phyloP scores from a whole-genome alignment of 805 yeast species.

The Candida golubevii region DNA sequence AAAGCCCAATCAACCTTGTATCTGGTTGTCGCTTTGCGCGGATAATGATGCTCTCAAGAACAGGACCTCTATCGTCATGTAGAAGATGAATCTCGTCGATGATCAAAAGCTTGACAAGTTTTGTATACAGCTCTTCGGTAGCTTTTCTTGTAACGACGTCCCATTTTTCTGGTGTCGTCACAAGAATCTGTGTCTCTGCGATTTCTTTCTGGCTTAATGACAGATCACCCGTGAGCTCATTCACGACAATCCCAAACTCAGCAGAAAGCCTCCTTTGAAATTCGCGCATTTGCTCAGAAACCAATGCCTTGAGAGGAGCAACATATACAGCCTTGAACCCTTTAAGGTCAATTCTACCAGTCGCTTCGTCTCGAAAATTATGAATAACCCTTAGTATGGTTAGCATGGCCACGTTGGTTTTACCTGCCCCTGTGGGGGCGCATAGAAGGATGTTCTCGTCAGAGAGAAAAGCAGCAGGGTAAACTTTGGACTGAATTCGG shows the following conservation, averaged over 20 bases:
- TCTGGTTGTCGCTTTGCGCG: conserved; percentile 46
- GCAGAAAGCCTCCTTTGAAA: conserved; percentile 61
- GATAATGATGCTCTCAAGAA: conserved; percentile 80
- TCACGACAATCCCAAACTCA: conserved; percentile 65
- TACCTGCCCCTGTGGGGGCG: conserved; percentile 99
- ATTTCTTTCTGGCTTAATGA: conserved; percentile 73
- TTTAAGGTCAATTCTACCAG: conserved; percentile 49
- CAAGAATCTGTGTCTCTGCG: conserved; percentile 71
- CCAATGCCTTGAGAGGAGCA: conserved; percentile 92
- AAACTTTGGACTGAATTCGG: conserved; percentile 78
- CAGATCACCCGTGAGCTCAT: conserved; percentile 89
- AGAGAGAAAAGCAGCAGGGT: conserved; percentile 66
- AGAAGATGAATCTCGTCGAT: conserved; percentile 91
- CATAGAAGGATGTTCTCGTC: conserved; percentile 77
- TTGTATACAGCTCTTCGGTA: conserved; percentile 59
- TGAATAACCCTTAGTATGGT: conserved; percentile 62
- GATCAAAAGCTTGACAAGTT: conserved; percentile 64
- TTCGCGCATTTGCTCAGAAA: conserved; percentile 90
- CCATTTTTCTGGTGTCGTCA: conserved; percentile 98
- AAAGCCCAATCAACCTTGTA: conserved; percentile 76
- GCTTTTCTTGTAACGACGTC: conserved; percentile 88
- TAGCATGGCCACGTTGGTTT: conserved; percentile 92
- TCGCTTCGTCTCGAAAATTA: conserved; percentile 42
- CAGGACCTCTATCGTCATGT: conserved; percentile 96
- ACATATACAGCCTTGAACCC: conserved; percentile 78